A percentile compares a stretch with the other conserved stretches of the same genome.
phyloP scores from a whole-genome alignment of 116 monocot genomes.

The Papilionanthe hybrid region DNA sequence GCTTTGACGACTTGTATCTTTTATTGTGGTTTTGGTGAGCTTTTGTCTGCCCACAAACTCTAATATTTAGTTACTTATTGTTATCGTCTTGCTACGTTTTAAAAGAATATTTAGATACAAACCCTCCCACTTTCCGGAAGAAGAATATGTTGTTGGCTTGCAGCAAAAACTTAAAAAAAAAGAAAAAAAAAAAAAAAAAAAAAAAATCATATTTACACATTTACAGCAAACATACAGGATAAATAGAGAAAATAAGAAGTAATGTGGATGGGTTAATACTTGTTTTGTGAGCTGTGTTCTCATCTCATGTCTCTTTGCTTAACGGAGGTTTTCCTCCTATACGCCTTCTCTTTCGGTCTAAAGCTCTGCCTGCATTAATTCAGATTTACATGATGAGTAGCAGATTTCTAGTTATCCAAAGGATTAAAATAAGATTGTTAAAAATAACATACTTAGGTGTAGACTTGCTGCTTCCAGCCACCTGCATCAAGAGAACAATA shows the following conservation, averaged over 20 bases:
- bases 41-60: too few species aligned
- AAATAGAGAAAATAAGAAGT: too few species aligned
- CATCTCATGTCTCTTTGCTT: constrained; percentile 4
- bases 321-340: constrained; percentile 1
- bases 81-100: too few species aligned
- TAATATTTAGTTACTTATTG: too few species aligned
- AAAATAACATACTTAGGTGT: constrained; percentile 7
- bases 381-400: neutral
- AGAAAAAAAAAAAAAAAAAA: too few species aligned
- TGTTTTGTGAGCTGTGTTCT: neutral
- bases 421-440: neutral
- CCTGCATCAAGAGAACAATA: neutral
- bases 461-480: neutral
- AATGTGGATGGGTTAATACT: neutral
- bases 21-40: too few species aligned
- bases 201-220: neutral
- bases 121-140: too few species aligned
- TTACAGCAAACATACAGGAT: neutral
- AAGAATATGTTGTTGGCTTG: neutral
- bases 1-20: too few species aligned
- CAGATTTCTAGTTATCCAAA: neutral
- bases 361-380: neutral
- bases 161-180: too few species aligned
- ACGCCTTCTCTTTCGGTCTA: neutral
- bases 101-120: too few species aligned